Evolutionary conservation across 306 rosid genomes (phyloP).

Genomic region (Myrica gale): DNA sequence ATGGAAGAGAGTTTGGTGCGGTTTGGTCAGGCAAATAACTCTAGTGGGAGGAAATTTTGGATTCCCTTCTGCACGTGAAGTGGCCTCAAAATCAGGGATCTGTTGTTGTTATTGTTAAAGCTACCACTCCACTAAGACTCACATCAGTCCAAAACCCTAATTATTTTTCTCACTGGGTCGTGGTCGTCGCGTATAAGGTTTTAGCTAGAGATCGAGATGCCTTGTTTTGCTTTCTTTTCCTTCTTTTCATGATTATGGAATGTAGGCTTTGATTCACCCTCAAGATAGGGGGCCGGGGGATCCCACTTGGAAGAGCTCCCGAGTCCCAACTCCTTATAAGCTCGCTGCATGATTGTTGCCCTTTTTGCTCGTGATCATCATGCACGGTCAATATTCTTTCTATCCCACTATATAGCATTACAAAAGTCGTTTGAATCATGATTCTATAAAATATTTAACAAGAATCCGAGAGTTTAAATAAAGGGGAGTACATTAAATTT

Average conservation of each 20-base stretch:
- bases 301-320: constrained; percentile 26
- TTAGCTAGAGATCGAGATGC: constrained; percentile 34
- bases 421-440: not conserved
- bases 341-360: constrained; percentile 35
- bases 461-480: not conserved
- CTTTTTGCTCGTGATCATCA: constrained; percentile 29
- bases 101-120: constrained; percentile 47
- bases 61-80: constrained; percentile 72
- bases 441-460: no score
- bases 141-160: constrained; percentile 30
- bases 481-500: not conserved
- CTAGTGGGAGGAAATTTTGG: constrained; percentile 28
- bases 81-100: constrained; percentile 80
- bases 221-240: constrained; percentile 16
- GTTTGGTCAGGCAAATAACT: constrained; percentile 26
- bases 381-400: not conserved
- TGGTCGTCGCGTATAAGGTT: constrained; percentile 8
- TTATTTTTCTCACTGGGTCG: constrained; percentile 28
- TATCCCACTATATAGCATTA: not conserved
- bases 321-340: constrained; percentile 8
- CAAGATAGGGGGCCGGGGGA: constrained; percentile 6
- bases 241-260: constrained; percentile 66
- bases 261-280: constrained; percentile 40
- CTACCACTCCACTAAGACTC: constrained; percentile 42
- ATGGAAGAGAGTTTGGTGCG: constrained; percentile 31